Evolutionary conservation across 306 rosid genomes (phyloP), one percentile per base, ranked within the genome.

Genomic region (Ziziphus jujuba): DNA sequence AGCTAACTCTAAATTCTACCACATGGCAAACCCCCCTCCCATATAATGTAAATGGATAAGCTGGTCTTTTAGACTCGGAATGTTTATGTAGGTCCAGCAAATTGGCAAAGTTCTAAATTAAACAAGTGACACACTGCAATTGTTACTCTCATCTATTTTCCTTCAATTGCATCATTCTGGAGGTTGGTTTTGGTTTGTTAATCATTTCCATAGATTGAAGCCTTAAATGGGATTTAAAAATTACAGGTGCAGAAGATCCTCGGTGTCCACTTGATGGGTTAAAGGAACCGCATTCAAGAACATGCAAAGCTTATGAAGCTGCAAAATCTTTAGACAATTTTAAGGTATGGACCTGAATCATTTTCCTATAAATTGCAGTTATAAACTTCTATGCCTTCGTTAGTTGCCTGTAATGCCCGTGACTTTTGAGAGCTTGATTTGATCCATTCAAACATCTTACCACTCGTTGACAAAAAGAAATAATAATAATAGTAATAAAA

Each of bases 191-290:
- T 54, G 3, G 28, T 49, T 65, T n/a, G n/a, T 58, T 62, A 28
- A 49, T 67, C 48, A 73, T 78, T 51, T 61, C 31, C 33, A 7
- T 9, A 53, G 55, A 64, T 55, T 63, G 69, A 61, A 69, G 35
- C 57, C 36, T 56, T 40, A 17, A 54, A 75, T 75, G 70, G 47
- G 59, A 31, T 67, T 69, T 23, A 48, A 57, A 63, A 82, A 72
- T 70, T 70, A 36, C 54, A 93, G 99, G 97, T 56, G 90, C 83
- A 3, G 90, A 84, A 75, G 97, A 93, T 79, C 96, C 87, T 72
- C 84, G 92, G 59, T 90, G 97, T 64, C 96, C 90, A 8, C 47
- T 73, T 45, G 82, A 36, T 25, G 97, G 99, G 63, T 73, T 90
- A 79, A 81, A 82, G 23, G 63, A 58, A 69, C 75, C 83, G 9